Conservation (phyloP, 805 yeast genomes). For the Ogataea methanolica region DNA sequence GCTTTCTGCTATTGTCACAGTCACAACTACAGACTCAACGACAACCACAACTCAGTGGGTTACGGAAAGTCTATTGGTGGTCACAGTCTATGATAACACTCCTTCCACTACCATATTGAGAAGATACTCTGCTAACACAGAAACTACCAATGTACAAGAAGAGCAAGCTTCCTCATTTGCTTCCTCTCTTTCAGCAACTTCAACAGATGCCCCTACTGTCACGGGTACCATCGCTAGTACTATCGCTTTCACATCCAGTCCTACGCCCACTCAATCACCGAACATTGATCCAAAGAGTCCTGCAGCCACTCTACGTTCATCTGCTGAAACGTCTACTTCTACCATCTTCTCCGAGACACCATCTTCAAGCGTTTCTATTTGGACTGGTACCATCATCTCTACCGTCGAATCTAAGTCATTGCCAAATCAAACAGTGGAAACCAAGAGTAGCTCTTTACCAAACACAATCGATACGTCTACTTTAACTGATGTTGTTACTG, state of each 20-base stretch:
- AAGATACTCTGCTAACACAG: conserved; percentile 8
- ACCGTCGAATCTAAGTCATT: neutral
- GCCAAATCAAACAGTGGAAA: neutral
- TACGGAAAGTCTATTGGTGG: conserved; percentile 6
- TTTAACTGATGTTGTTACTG: conserved; percentile 17
- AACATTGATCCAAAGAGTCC: neutral
- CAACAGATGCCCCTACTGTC: neutral
- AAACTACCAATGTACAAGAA: neutral
- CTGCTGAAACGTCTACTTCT: conserved; percentile 8
- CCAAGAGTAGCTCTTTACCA: conserved; percentile 18
- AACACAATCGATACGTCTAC: conserved; percentile 23
- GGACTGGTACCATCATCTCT: conserved; percentile 9
- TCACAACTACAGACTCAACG: conserved; percentile 27
- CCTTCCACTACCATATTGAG: conserved; percentile 7
- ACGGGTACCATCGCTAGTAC: neutral
- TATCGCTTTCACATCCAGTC: neutral
- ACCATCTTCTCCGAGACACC: conserved; percentile 2
- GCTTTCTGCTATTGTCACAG: conserved; percentile 7
- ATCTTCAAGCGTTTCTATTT: conserved; percentile 1
- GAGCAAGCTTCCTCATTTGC: neutral
- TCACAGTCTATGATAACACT: conserved; percentile 8
- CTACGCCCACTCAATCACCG: neutral
- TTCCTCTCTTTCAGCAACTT: neutral
- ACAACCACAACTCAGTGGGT: conserved; percentile 21
- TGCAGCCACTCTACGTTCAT: conserved; percentile 2